These are phyloP conservation scores for Acanthamoeba healyi DNA, from an alignment of 208 protist species.

Conservation along the genomic window DNA sequence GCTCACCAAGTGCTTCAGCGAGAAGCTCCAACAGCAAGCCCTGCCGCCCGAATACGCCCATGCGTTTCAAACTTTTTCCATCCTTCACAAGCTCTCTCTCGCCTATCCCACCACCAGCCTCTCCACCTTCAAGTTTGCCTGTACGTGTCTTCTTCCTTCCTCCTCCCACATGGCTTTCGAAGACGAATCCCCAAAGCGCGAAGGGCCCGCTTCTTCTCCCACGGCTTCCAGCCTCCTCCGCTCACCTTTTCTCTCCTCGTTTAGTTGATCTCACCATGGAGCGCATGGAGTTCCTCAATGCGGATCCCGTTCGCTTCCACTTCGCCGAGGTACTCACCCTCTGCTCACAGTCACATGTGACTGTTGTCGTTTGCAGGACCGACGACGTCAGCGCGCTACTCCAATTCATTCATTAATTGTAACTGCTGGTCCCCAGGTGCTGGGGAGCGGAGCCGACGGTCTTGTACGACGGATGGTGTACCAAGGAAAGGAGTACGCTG, in stretches of 20 bases:
- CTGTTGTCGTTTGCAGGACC: neutral
- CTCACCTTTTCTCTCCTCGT: neutral
- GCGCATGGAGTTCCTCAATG: slow-evolving; percentile 46
- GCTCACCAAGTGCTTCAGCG: neutral
- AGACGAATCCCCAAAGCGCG: too few species aligned
- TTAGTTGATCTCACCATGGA: slow-evolving; percentile 71
- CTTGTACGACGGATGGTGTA: slow-evolving; percentile 47
- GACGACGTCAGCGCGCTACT: too few species aligned
- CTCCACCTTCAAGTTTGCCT: slow-evolving; percentile 63
- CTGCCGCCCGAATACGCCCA: slow-evolving; percentile 6
- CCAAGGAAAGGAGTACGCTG: neutral
- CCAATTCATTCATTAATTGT: too few species aligned
- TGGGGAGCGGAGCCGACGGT: slow-evolving; percentile 32
- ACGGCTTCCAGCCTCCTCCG: too few species aligned
- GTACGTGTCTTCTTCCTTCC: slow-evolving; percentile 10
- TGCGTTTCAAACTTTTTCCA: slow-evolving; percentile 33
- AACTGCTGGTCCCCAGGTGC: neutral
- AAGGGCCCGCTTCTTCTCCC: too few species aligned
- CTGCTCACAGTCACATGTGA: neutral
- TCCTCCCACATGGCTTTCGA: too few species aligned
- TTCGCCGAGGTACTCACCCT: neutral
- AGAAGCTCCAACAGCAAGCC: neutral
- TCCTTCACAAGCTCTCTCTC: neutral
- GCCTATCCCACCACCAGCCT: slow-evolving; percentile 30
- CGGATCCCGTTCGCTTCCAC: slow-evolving; percentile 28